Evolutionary conservation across 1,284 basidiomycete species (phyloP).

Genomic region (Apiotrichum porosum): DNA sequence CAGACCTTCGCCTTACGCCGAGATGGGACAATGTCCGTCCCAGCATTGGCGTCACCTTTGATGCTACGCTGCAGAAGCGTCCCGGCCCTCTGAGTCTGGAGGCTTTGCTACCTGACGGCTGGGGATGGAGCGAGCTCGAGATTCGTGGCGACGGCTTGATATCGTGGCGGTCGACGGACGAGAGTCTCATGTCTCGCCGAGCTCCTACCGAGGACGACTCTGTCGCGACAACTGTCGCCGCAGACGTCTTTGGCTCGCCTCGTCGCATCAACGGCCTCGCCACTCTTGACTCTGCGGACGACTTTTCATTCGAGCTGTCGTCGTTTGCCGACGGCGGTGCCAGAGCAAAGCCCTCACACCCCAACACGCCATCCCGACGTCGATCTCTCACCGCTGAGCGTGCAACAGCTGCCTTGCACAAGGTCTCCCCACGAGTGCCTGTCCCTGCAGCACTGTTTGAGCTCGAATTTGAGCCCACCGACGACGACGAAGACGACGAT

Average conservation of each 20-base stretch:
- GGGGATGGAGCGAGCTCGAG: conserved; percentile 35
- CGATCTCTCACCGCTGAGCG: conserved; percentile 3
- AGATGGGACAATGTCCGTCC: conserved; percentile 20
- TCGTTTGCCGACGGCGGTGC: conserved; percentile 1
- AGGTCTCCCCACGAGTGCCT: conserved; percentile 7
- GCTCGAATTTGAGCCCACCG: conserved; percentile 15
- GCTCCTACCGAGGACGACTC: conserved; percentile 18
- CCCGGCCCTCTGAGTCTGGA: conserved; percentile 12
- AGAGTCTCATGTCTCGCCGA: conserved; percentile 5
- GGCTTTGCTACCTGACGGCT: conserved; percentile 29
- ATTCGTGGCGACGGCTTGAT: conserved; percentile 29
- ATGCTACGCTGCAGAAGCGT: conserved; percentile 12
- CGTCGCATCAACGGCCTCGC: neutral
- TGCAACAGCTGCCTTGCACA: neutral
- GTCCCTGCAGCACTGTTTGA: conserved; percentile 21
- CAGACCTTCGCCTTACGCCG: conserved; percentile 26
- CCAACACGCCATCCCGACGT: conserved; percentile 6
- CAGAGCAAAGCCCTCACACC: neutral
- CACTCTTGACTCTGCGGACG: conserved; percentile 15
- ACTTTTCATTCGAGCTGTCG: conserved; percentile 40
- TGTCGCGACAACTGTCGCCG: conserved; percentile 18
- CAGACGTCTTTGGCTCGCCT: too few relatives aligned
- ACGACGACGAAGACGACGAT: neutral
- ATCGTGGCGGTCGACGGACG: conserved; percentile 30
- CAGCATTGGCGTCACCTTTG: conserved; percentile 23